phyloP scores from a whole-genome alignment of 2,329 filamentous ascomycete genomes.

The Aspergillus proliferans region DNA sequence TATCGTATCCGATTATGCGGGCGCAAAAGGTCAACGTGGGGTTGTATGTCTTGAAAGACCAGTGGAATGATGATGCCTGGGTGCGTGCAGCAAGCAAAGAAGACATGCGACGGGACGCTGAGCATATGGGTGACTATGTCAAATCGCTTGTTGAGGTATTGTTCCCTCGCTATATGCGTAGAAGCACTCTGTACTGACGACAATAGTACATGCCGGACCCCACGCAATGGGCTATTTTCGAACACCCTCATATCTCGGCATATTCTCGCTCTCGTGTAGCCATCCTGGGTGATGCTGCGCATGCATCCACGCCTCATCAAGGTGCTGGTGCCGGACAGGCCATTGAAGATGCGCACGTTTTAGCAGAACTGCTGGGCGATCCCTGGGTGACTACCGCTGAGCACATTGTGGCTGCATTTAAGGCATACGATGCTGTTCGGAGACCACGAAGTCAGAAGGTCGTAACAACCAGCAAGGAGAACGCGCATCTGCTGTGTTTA shows the following conservation, averaged over 20 bases:
- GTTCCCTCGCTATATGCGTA: neutral
- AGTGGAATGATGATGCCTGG: constrained; percentile 27
- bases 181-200: neutral
- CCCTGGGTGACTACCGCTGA: constrained; percentile 17
- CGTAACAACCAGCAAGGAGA: constrained; percentile 46
- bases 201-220: constrained; percentile 24
- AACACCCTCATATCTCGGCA: constrained; percentile 25
- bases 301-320: constrained; percentile 33
- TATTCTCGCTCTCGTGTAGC: constrained; percentile 24
- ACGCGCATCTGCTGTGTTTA: constrained; percentile 28
- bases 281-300: constrained; percentile 35
- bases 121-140: constrained; percentile 23
- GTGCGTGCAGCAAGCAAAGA: constrained; percentile 22
- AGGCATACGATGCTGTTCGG: constrained; percentile 47
- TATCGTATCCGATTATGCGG: constrained; percentile 30
- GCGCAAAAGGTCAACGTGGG: constrained; percentile 29
- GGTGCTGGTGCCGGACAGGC: constrained; percentile 35
- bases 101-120: constrained; percentile 23
- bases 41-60: constrained; percentile 20
- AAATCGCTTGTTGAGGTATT: constrained; percentile 22
- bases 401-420: constrained; percentile 43
- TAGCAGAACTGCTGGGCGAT: constrained; percentile 43
- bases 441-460: constrained; percentile 46
- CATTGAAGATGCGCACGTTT: constrained; percentile 33
- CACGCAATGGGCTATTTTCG: constrained; percentile 33